These are phyloP conservation scores for Flaveria floridana DNA, from an alignment of 140 eudicot genomes.

Conservation along the genomic window DNA sequence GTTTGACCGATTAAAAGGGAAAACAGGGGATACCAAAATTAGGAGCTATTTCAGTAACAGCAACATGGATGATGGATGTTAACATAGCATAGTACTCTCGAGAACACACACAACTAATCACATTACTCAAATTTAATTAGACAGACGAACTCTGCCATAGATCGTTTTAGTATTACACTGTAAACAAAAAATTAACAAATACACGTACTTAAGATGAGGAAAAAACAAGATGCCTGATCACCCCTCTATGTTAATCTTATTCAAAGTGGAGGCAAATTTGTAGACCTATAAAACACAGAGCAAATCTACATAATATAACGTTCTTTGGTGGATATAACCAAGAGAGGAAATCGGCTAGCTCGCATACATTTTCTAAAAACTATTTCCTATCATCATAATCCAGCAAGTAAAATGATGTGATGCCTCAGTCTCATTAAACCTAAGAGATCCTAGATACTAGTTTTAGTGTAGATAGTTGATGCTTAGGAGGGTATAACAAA, in stretches of 20 bases:
- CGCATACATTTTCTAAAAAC: background rate
- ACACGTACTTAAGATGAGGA: background rate
- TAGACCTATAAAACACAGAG: constrained; percentile 16
- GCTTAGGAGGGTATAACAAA: constrained; percentile 7
- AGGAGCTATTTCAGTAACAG: constrained; percentile 9
- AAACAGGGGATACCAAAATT: constrained; percentile 12
- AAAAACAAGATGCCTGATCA: background rate
- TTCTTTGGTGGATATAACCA: constrained; percentile 2
- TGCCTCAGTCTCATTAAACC: background rate
- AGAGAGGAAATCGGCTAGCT: constrained; percentile 7
- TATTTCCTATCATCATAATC: background rate
- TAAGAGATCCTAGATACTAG: constrained; percentile 17
- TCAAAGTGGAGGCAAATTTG: background rate
- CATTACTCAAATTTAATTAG: background rate
- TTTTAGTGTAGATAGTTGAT: background rate
- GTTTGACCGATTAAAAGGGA: constrained; percentile 1
- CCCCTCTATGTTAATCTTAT: constrained; percentile 16
- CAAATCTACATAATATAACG: background rate
- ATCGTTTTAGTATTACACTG: background rate
- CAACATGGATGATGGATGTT: background rate
- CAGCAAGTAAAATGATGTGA: background rate
- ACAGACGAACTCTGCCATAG: background rate
- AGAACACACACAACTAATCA: background rate
- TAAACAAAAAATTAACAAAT: background rate
- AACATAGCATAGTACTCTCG: constrained; percentile 13